Percentiles rank a stretch among this genome's conserved stretches.
Evolutionary conservation across 345 rosid species (phyloP).

Genomic region (Microcos paniculata): DNA sequence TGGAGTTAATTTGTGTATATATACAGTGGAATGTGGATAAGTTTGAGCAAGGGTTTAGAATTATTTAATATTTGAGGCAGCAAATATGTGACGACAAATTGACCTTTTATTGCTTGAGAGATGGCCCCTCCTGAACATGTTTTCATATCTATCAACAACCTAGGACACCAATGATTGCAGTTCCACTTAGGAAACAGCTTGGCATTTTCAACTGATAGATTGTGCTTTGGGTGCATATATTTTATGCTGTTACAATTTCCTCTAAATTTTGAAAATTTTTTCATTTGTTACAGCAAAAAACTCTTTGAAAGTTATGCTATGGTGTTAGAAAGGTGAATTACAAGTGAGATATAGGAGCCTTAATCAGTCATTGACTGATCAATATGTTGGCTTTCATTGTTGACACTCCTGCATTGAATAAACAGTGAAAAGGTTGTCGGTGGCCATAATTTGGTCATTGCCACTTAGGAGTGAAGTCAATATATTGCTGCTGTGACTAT

Average conservation of each 20-base stretch:
- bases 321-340: not conserved
- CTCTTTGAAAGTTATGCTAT: not conserved
- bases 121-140: not conserved
- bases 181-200: not conserved
- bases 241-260: not conserved
- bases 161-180: conserved; percentile 5
- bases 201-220: not conserved
- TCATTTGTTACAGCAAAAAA: not conserved
- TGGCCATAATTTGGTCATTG: not conserved
- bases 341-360: not conserved
- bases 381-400: not conserved
- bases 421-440: not conserved
- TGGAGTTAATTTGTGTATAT: not conserved
- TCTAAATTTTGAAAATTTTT: not conserved
- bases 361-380: not conserved
- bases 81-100: not conserved
- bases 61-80: not conserved
- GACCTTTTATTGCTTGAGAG: not conserved
- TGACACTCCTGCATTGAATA: not conserved
- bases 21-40: not conserved
- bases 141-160: not conserved
- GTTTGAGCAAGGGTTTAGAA: not conserved
- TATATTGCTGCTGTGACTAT: not conserved
- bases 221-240: not conserved
- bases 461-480: not conserved